These are phyloP conservation scores for Suillus subluteus DNA, from an alignment of 768 basidiomycete species.

Conservation along the genomic window DNA sequence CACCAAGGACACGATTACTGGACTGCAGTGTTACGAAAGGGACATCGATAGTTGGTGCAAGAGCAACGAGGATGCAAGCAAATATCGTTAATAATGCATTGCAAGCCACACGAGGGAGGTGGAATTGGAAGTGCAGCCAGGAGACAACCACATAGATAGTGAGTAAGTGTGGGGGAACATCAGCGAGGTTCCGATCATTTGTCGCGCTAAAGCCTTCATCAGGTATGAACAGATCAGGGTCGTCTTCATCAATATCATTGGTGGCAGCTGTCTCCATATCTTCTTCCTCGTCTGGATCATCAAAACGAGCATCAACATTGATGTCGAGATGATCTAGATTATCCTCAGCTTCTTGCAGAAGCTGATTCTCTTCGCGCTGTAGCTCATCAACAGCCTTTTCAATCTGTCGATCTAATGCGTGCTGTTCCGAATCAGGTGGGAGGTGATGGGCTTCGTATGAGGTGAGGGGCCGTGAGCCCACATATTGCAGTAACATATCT, in stretches of 20 bases:
- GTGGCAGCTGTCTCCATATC: too few relatives aligned
- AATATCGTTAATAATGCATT: constrained; percentile 24
- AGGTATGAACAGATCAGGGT: not conserved
- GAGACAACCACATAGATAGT: constrained; percentile 26
- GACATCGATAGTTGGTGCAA: constrained; percentile 13
- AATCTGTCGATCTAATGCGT: too few relatives aligned
- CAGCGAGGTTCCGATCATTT: not conserved
- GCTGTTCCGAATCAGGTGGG: not conserved
- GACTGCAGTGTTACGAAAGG: constrained; percentile 26
- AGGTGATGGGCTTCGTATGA: not conserved
- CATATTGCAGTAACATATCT: too few relatives aligned
- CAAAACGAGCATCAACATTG: too few relatives aligned
- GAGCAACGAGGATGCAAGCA: constrained; percentile 16
- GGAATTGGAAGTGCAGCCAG: constrained; percentile 33
- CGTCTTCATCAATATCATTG: not conserved
- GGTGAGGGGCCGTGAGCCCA: not conserved
- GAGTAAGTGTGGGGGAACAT: constrained; percentile 25
- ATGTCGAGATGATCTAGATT: too few relatives aligned
- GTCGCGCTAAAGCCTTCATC: not conserved
- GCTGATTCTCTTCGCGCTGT: too few relatives aligned
- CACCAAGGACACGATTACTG: constrained; percentile 19
- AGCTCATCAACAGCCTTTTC: too few relatives aligned
- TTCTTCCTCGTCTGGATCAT: not conserved
- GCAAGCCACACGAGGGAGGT: constrained; percentile 31
- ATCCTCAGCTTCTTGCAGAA: too few relatives aligned